Evolutionary conservation across 2,329 filamentous ascomycete genomes (phyloP).

Genomic region (Blumeria hordei): DNA sequence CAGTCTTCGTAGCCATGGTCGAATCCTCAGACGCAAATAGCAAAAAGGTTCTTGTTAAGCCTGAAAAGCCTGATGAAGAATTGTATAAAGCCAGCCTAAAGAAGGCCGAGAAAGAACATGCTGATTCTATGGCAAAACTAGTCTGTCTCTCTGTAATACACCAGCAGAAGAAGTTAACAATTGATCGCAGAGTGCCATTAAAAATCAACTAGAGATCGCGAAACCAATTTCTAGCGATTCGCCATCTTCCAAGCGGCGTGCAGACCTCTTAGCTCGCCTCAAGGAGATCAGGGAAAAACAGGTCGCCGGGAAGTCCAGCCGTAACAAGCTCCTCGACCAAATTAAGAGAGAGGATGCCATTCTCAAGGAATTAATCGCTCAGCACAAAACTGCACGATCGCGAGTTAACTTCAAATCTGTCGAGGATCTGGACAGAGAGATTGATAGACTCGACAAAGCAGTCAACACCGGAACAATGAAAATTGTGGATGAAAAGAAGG

Average conservation of each 20-base stretch:
- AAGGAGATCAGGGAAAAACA: slow-evolving; percentile 73
- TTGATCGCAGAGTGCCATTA: slow-evolving; percentile 49
- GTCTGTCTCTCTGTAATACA: slow-evolving; percentile 20
- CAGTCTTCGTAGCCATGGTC: neutral
- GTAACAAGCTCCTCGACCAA: slow-evolving; percentile 58
- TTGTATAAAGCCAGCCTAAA: slow-evolving; percentile 57
- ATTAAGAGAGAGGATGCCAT: slow-evolving; percentile 81
- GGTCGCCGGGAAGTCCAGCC: slow-evolving; percentile 62
- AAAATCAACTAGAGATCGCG: slow-evolving; percentile 67
- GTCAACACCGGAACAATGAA: slow-evolving; percentile 83
- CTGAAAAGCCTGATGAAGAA: slow-evolving; percentile 70
- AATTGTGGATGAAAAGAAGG: slow-evolving; percentile 93
- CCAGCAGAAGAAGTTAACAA: slow-evolving; percentile 5
- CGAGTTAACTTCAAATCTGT: slow-evolving; percentile 66
- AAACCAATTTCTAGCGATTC: slow-evolving; percentile 63
- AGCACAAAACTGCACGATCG: slow-evolving; percentile 67
- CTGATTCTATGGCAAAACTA: slow-evolving; percentile 46
- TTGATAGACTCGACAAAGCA: slow-evolving; percentile 56
- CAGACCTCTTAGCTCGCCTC: slow-evolving; percentile 63
- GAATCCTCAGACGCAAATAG: slow-evolving; percentile 20
- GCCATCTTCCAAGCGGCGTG: slow-evolving; percentile 57
- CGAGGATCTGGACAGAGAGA: slow-evolving; percentile 71
- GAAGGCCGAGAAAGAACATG: slow-evolving; percentile 69
- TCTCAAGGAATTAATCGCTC: slow-evolving; percentile 58
- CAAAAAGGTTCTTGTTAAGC: slow-evolving; percentile 26